A percentile compares a stretch with the other conserved stretches of the same genome.
These are phyloP conservation scores for Fusarium incarnatum DNA, from an alignment of 2,329 filamentous ascomycete species.

Conservation along the genomic window DNA sequence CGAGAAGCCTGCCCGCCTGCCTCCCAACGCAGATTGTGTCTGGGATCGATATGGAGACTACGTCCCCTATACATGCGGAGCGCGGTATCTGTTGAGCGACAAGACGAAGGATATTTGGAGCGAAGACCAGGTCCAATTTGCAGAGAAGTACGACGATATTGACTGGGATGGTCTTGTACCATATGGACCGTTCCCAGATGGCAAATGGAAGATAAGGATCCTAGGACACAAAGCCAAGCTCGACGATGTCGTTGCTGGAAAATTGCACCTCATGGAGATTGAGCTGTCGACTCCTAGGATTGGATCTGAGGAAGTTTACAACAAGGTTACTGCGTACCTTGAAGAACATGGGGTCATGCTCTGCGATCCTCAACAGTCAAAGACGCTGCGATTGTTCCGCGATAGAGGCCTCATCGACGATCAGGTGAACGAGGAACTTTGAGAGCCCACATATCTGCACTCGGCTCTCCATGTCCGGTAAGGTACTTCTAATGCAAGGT, in stretches of 20 bases:
- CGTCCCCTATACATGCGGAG: constrained; percentile 32
- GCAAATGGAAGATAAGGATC: constrained; percentile 39
- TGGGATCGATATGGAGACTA: constrained; percentile 39
- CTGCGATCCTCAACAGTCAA: constrained; percentile 33
- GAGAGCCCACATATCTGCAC: background rate
- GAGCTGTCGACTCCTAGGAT: constrained; percentile 28
- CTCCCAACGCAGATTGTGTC: constrained; percentile 26
- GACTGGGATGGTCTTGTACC: constrained; percentile 33
- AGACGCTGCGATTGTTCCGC: constrained; percentile 34
- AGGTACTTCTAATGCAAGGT: background rate
- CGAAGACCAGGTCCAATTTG: constrained; percentile 35
- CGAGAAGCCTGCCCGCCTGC: constrained; percentile 9
- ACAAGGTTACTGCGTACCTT: constrained; percentile 20
- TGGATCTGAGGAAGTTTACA: constrained; percentile 23
- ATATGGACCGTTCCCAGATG: constrained; percentile 35
- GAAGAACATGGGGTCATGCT: constrained; percentile 25
- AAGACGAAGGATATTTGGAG: constrained; percentile 28
- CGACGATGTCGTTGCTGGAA: constrained; percentile 35
- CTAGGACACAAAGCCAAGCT: constrained; percentile 35
- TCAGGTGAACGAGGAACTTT: constrained; percentile 11
- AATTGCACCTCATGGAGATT: constrained; percentile 40
- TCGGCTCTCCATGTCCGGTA: background rate
- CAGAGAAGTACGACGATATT: constrained; percentile 33
- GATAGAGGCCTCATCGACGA: constrained; percentile 23
- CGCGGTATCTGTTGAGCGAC: constrained; percentile 12